Percentiles rank a stretch among this genome's conserved stretches.
These are phyloP conservation scores for Myriosclerotinia duriaeana DNA, from an alignment of 2,329 filamentous ascomycete species.

Conservation along the genomic window DNA sequence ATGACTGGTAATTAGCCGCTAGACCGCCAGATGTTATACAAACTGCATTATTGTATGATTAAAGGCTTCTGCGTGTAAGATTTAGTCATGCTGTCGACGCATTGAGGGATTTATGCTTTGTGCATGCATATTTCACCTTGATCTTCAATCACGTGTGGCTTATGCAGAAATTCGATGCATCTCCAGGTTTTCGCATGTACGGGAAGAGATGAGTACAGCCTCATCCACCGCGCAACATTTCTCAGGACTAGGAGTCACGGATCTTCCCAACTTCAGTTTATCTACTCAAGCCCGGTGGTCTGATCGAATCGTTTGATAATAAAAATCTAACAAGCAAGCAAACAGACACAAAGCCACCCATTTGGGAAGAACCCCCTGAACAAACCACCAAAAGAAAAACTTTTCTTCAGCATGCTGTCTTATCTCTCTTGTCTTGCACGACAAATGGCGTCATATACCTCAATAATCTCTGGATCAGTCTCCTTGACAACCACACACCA, in stretches of 20 bases:
- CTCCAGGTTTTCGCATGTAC: too few relatives aligned
- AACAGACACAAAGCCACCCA: background rate
- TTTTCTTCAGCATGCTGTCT: background rate
- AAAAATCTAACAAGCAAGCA: too few relatives aligned
- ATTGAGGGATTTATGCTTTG: constrained; percentile 5
- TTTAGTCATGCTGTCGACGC: background rate
- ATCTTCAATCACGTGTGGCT: background rate
- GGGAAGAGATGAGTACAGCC: background rate
- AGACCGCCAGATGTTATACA: background rate
- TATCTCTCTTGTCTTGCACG: background rate
- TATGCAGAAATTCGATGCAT: background rate
- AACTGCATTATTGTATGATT: too few relatives aligned
- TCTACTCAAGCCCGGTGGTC: background rate
- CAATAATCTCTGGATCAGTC: background rate
- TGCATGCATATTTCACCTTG: background rate
- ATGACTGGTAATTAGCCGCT: background rate
- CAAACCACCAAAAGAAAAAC: background rate
- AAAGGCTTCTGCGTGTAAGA: constrained; percentile 8
- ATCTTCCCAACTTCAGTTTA: background rate
- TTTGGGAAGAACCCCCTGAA: background rate
- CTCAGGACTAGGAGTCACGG: background rate
- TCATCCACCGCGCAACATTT: background rate
- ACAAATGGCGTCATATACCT: background rate
- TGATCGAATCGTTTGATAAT: background rate
- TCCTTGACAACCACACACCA: background rate